Percentiles rank a stretch among this genome's conserved stretches.
phyloP scores from a whole-genome alignment of 257 asterid species.

The Cruciata laevipes region DNA sequence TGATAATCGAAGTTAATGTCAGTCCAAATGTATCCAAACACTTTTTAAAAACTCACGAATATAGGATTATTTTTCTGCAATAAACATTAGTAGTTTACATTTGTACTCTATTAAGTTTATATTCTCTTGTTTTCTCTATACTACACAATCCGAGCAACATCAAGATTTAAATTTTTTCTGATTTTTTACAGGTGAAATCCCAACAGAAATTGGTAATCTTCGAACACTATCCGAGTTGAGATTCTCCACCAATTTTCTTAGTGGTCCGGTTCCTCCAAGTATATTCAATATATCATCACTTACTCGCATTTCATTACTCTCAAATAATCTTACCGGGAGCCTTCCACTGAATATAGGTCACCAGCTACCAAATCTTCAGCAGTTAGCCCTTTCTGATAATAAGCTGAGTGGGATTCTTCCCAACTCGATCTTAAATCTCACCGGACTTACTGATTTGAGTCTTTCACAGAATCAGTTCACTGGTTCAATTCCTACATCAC shows the following conservation, averaged over 20 bases:
- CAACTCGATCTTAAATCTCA: background rate
- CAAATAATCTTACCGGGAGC: conserved; percentile 6
- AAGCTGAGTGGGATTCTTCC: background rate
- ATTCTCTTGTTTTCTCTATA: no score
- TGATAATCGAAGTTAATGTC: no score
- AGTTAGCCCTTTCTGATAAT: background rate
- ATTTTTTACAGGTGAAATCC: background rate
- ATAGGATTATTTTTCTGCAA: no score
- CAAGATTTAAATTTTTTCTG: background rate
- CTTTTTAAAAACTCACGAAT: no score
- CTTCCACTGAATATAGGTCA: conserved; percentile 1
- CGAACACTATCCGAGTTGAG: background rate
- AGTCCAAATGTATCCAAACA: no score
- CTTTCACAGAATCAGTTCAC: background rate
- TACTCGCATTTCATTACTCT: background rate
- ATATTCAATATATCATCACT: conserved; percentile 2
- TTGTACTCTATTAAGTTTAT: no score
- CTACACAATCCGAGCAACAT: background rate
- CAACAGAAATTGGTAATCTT: conserved; percentile 8
- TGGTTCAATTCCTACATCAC: conserved; percentile 6
- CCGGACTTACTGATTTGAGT: background rate
- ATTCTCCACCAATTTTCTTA: background rate
- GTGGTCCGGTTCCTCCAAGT: background rate
- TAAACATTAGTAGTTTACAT: no score
- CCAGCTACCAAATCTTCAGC: background rate